A percentile compares a stretch with the other conserved stretches of the same genome.
phyloP scores from a whole-genome alignment of 371 early-diverging fungal species.

The Funneliformis caledonium region DNA sequence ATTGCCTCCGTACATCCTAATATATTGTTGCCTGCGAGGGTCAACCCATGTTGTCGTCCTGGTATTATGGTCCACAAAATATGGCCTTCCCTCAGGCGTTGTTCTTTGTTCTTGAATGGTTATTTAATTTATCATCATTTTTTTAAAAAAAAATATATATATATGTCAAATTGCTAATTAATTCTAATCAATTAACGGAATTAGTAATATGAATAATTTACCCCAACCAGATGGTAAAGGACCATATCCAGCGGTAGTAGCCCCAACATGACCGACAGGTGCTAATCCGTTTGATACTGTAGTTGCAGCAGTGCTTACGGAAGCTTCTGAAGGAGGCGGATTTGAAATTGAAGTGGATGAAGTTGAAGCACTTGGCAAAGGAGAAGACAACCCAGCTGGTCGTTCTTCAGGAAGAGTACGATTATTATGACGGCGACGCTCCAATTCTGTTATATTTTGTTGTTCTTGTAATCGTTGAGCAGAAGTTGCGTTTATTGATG shows the following conservation, averaged over 20 bases:
- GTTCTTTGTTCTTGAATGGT: slow-evolving; percentile 67
- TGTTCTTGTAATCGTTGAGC: slow-evolving; percentile 58
- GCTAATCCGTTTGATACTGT: slow-evolving; percentile 45
- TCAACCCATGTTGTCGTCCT: slow-evolving; percentile 97
- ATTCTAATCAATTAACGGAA: background rate
- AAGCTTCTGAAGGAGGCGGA: slow-evolving; percentile 45
- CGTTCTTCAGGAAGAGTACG: slow-evolving; percentile 77
- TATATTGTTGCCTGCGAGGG: slow-evolving; percentile 75
- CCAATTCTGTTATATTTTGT: slow-evolving; percentile 66
- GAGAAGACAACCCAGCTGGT: slow-evolving; percentile 46
- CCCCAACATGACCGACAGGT: slow-evolving; percentile 54
- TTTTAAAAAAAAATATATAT: too few relatives aligned
- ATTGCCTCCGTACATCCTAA: slow-evolving; percentile 59
- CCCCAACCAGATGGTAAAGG: slow-evolving; percentile 96
- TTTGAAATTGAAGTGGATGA: slow-evolving; percentile 41
- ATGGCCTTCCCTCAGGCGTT: slow-evolving; percentile 90
- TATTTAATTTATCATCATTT: too few relatives aligned
- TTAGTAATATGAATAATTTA: slow-evolving; percentile 35
- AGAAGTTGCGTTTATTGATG: slow-evolving; percentile 46
- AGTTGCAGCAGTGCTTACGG: slow-evolving; percentile 43
- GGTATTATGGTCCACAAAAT: slow-evolving; percentile 97
- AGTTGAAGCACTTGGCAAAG: slow-evolving; percentile 40
- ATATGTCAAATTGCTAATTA: background rate
- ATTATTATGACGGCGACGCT: slow-evolving; percentile 78
- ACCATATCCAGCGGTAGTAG: slow-evolving; percentile 75